Percentiles rank a stretch among this genome's conserved stretches.
These are phyloP conservation scores for Danielozyma ontarioensis DNA, from an alignment of 805 yeast genomes.

Conservation along the genomic window DNA sequence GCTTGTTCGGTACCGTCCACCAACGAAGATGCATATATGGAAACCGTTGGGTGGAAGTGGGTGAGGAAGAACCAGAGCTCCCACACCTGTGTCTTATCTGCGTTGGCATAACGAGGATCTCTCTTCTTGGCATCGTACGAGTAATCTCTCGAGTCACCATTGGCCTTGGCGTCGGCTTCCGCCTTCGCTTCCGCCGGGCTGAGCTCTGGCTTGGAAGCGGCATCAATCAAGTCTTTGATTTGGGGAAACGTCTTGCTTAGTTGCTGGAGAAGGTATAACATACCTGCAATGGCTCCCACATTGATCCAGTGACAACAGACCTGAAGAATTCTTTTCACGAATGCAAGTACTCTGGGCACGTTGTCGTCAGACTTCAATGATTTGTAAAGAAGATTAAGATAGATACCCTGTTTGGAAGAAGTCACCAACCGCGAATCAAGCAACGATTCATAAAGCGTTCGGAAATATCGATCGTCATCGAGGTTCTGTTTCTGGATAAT, in stretches of 20 bases:
- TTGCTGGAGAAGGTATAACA: constrained; percentile 68
- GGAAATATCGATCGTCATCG: constrained; percentile 66
- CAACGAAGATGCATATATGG: constrained; percentile 68
- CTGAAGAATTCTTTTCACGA: constrained; percentile 86
- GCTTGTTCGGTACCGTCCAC: constrained; percentile 45
- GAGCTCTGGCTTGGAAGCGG: constrained; percentile 24
- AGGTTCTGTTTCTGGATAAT: constrained; percentile 59
- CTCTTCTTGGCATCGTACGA: constrained; percentile 80
- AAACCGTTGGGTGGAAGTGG: constrained; percentile 92
- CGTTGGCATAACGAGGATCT: constrained; percentile 91
- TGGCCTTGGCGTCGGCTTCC: constrained; percentile 7
- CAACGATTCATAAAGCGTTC: constrained; percentile 85
- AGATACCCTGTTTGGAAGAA: constrained; percentile 93
- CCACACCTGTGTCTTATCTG: constrained; percentile 79
- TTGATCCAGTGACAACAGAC: constrained; percentile 82
- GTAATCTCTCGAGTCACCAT: constrained; percentile 3
- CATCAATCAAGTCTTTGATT: constrained; percentile 54
- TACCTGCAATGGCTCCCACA: constrained; percentile 83
- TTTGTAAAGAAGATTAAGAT: constrained; percentile 79
- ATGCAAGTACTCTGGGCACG: constrained; percentile 70
- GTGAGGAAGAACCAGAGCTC: constrained; percentile 67
- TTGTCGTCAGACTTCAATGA: constrained; percentile 67
- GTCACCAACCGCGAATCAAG: constrained; percentile 75
- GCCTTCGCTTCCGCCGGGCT: constrained; percentile 14
- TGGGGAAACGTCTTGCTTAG: constrained; percentile 61